These are phyloP conservation scores for Datura wrightii DNA, from an alignment of 257 asterid genomes.

Conservation along the genomic window DNA sequence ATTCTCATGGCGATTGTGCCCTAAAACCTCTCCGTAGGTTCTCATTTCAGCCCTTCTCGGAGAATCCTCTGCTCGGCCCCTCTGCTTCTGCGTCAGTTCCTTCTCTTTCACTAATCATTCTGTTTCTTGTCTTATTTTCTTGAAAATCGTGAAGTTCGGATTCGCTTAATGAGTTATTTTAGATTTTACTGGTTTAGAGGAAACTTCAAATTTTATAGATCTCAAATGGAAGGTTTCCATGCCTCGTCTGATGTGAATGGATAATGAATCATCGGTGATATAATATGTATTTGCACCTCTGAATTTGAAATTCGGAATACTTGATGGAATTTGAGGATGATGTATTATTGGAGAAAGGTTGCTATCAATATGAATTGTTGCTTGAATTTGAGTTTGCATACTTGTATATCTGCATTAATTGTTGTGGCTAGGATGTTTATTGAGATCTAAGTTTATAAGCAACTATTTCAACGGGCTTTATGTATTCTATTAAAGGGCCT, in stretches of 20 bases:
- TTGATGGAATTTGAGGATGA: background rate
- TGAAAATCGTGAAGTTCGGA: background rate
- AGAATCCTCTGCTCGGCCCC: slow-evolving; percentile 91
- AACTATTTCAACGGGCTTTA: background rate
- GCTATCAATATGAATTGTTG: background rate
- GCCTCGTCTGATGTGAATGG: background rate
- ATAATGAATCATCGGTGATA: background rate
- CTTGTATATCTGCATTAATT: background rate
- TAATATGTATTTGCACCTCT: background rate
- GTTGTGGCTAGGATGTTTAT: background rate
- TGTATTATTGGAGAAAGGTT: background rate
- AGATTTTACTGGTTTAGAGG: too few species aligned
- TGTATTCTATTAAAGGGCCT: too few species aligned
- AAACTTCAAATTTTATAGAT: background rate
- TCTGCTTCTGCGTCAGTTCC: slow-evolving; percentile 81
- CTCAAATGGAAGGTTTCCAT: background rate
- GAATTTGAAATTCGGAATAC: background rate
- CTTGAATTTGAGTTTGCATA: slow-evolving; percentile 10
- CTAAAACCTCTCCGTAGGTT: slow-evolving; percentile 65
- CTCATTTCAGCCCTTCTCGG: slow-evolving; percentile 83
- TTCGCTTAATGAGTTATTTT: background rate
- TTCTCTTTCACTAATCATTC: background rate
- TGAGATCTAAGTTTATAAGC: background rate
- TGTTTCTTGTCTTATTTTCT: slow-evolving; percentile 25
- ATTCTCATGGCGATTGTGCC: slow-evolving; percentile 67